Percentiles rank a stretch among this genome's conserved stretches.
Conservation (phyloP, 768 basidiomycete species). For the Sporobolomyces phaffii region DNA sequence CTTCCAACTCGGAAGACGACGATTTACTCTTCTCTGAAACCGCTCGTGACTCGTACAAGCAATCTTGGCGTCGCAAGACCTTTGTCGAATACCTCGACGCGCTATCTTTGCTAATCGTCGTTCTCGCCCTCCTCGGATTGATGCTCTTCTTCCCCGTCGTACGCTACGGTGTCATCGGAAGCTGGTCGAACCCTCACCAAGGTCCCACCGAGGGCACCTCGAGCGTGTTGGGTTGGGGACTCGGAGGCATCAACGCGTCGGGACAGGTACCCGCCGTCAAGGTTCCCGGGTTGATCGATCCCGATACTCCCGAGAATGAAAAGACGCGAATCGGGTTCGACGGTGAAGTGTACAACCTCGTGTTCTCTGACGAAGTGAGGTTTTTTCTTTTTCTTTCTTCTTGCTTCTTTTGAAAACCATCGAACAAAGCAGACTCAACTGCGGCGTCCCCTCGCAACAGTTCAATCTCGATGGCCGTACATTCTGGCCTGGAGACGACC, state of each 20-base stretch:
- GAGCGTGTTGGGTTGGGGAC: slow-evolving; percentile 56
- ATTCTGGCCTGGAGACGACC: slow-evolving; percentile 57
- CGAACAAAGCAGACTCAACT: slow-evolving; percentile 42
- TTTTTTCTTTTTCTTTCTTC: slow-evolving; percentile 45
- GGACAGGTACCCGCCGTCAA: slow-evolving; percentile 78
- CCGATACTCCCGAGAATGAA: slow-evolving; percentile 57
- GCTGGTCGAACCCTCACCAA: not conserved
- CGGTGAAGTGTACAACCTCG: slow-evolving; percentile 68
- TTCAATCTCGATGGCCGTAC: slow-evolving; percentile 67
- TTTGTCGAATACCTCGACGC: slow-evolving; percentile 73
- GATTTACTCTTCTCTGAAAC: slow-evolving; percentile 32
- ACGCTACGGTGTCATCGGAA: slow-evolving; percentile 6
- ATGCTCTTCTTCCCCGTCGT: slow-evolving; percentile 80
- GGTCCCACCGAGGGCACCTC: too few species aligned
- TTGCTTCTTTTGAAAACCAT: not conserved
- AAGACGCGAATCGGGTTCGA: slow-evolving; percentile 52
- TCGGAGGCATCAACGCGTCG: slow-evolving; percentile 78
- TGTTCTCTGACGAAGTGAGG: slow-evolving; percentile 68
- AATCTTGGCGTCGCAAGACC: slow-evolving; percentile 65
- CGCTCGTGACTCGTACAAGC: slow-evolving; percentile 50
- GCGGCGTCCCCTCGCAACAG: not conserved
- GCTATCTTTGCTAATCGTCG: slow-evolving; percentile 62
- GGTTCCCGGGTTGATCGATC: slow-evolving; percentile 66
- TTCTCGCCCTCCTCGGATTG: slow-evolving; percentile 64
- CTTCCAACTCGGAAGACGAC: slow-evolving; percentile 33